Evolutionary conservation across 768 basidiomycete species (phyloP).

Genomic region (Podaxis carcinomalis): DNA sequence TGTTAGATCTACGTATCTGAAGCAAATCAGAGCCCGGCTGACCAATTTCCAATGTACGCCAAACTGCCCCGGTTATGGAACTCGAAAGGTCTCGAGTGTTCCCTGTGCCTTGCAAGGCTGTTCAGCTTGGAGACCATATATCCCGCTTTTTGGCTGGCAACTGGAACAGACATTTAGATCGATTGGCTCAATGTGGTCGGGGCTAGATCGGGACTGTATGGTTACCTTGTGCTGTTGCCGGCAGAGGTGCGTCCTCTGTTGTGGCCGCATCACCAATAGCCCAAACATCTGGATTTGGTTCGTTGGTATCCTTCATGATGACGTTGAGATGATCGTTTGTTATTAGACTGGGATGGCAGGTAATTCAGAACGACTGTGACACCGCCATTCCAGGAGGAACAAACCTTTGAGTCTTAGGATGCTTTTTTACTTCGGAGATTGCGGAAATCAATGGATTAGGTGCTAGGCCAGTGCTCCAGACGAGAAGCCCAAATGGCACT

Average conservation of each 20-base stretch:
- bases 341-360: slow-evolving; percentile 23
- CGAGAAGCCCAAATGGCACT: slow-evolving; percentile 76
- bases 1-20: slow-evolving; percentile 1
- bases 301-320: slow-evolving; percentile 45
- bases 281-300: slow-evolving; percentile 63
- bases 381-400: slow-evolving; percentile 4
- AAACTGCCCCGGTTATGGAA: slow-evolving; percentile 73
- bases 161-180: slow-evolving; percentile 27
- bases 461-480: slow-evolving; percentile 85
- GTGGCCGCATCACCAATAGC: slow-evolving; percentile 78
- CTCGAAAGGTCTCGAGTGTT: slow-evolving; percentile 49
- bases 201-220: not conserved
- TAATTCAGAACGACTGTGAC: not conserved
- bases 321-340: slow-evolving; percentile 62
- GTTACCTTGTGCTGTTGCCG: slow-evolving; percentile 81
- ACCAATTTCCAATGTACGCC: slow-evolving; percentile 80
- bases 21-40: slow-evolving; percentile 17
- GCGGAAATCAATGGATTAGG: slow-evolving; percentile 74
- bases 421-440: slow-evolving; percentile 56
- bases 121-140: slow-evolving; percentile 69
- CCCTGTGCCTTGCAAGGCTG: slow-evolving; percentile 47
- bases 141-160: slow-evolving; percentile 73
- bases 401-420: slow-evolving; percentile 54
- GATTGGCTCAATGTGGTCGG: not conserved
- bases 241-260: slow-evolving; percentile 53